Evolutionary conservation across 148 eudicot species (phyloP), one percentile per base, ranked within the genome.

Genomic region (Silene latifolia): DNA sequence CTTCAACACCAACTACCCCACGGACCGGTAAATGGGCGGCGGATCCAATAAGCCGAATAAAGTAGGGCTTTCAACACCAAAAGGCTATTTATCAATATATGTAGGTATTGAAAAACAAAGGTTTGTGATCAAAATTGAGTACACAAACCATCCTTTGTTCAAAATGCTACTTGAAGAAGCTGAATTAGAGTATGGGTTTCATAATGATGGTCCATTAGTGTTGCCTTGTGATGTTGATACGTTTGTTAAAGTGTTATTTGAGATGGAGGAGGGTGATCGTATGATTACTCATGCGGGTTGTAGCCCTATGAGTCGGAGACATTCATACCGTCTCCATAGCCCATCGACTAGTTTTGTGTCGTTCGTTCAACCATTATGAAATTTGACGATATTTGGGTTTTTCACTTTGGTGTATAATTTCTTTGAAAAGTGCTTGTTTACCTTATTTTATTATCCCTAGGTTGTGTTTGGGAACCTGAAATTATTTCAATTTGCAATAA

Each of bases 191-290:
- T 93, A 87, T 46, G 96, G 98, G 15, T 87, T 68, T 70, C 78
- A 57, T 69, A 82, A 80, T 58, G 72, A 84, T 7, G 98, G 98
- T 8, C 96, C 98, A 14, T 61, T 93, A 1, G 63, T 75, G 47
- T 84, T 93, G n/a, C 98, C 98, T 7, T 93, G 98, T 77, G 79
- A 88, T 11, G n/a, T n/a, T n/a, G 83, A 89, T 27, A 13, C 47
- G 12, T 93, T 90, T 73, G 39, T 78, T 3, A 83, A 86, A 81
- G 83, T 90, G 1, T 19, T 67, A 1, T 67, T 8, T 44, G 71
- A 67, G 56, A 67, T 67, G 54, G 71, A 67, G 4, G 56, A 21
- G 47, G 71, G 10, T 19, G 71, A 44, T 19, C 13, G 4, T 42
- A 19, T 42, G 53, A 20, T 42, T 10, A 7, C 0, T 11, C 54